A percentile compares a stretch with the other conserved stretches of the same genome.
phyloP scores from a whole-genome alignment of 441 rosid genomes.

The Pelargonium fulgidum region DNA sequence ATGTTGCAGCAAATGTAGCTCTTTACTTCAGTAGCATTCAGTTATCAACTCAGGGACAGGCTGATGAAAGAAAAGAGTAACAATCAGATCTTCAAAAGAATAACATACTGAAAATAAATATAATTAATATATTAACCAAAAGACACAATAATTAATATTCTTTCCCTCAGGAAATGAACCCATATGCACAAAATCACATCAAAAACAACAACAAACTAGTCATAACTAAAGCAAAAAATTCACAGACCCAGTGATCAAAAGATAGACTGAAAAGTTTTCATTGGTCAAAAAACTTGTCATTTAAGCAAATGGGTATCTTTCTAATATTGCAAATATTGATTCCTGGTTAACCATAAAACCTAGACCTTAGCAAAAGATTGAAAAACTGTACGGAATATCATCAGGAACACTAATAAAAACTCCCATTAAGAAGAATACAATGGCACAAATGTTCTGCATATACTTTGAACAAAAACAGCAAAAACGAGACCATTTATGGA shows the following conservation, averaged over 20 bases:
- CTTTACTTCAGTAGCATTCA: conserved; percentile 19
- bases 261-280: neutral
- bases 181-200: conserved; percentile 3
- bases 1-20: conserved; percentile 18
- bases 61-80: conserved; percentile 10
- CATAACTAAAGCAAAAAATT: neutral
- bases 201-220: conserved; percentile 14
- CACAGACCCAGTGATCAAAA: neutral
- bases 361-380: neutral
- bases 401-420: neutral
- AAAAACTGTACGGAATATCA: neutral
- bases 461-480: neutral
- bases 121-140: neutral
- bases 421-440: neutral
- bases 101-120: neutral
- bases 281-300: conserved; percentile 15
- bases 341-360: conserved; percentile 6
- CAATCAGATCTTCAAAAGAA: conserved; percentile 27
- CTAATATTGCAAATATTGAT: conserved; percentile 14
- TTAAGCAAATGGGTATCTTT: conserved; percentile 29
- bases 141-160: neutral
- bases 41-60: conserved; percentile 14
- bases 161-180: neutral
- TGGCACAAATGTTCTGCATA: neutral
- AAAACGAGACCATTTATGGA: neutral